Evolutionary conservation across 2,329 filamentous ascomycete genomes (phyloP).

Genomic region (Paecilomyces fulvus): DNA sequence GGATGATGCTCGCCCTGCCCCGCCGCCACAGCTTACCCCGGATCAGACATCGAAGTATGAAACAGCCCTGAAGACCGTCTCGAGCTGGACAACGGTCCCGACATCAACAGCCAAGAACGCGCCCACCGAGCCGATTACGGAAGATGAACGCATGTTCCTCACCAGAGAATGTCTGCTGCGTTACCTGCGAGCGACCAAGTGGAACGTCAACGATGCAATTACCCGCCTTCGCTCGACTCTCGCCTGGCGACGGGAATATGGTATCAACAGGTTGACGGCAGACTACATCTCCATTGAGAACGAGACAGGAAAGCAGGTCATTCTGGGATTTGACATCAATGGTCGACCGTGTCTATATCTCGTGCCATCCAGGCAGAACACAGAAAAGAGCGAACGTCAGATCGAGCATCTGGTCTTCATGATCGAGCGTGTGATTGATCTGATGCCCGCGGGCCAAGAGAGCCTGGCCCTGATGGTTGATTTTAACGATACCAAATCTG

Average conservation of each 20-base stretch:
- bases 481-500: conserved; percentile 70
- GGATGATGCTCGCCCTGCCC: conserved; percentile 48
- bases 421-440: conserved; percentile 79
- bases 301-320: conserved; percentile 90
- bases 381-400: conserved; percentile 73
- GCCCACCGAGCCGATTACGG: conserved; percentile 57
- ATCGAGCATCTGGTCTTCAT: conserved; percentile 93
- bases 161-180: conserved; percentile 86
- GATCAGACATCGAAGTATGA: conserved; percentile 81
- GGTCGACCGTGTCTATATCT: conserved; percentile 86
- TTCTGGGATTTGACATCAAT: conserved; percentile 78
- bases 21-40: conserved; percentile 54
- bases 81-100: conserved; percentile 62
- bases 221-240: conserved; percentile 75
- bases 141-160: conserved; percentile 79
- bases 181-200: conserved; percentile 90
- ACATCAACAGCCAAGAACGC: conserved; percentile 53
- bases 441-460: conserved; percentile 82
- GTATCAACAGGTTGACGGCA: conserved; percentile 61
- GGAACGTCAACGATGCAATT: conserved; percentile 66
- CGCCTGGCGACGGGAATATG: conserved; percentile 85
- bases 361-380: conserved; percentile 86
- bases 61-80: conserved; percentile 61
- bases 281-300: conserved; percentile 92
- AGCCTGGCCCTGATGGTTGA: conserved; percentile 81